Evolutionary conservation across 2,329 filamentous ascomycete species (phyloP).

Genomic region (Exophiala mesophila): DNA sequence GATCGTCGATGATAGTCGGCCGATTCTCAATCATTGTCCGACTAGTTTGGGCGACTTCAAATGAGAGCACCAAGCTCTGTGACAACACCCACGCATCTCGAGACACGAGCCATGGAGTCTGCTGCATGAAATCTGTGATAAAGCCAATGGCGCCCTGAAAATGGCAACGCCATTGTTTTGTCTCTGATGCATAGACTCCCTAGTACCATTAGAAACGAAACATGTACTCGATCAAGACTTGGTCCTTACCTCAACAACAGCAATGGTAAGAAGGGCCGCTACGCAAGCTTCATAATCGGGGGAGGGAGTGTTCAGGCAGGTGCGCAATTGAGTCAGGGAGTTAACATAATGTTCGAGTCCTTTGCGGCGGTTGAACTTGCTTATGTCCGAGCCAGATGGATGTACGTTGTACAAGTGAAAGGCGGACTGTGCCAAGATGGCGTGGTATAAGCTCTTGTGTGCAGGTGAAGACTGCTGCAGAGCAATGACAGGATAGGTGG

Average conservation of each 20-base stretch:
- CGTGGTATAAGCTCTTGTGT: neutral
- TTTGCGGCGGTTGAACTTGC: neutral
- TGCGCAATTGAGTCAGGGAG: neutral
- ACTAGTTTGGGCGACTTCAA: neutral
- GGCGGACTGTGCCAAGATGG: neutral
- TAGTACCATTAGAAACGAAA: neutral
- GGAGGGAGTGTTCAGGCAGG: neutral
- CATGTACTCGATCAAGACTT: too few relatives aligned
- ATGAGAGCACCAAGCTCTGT: neutral
- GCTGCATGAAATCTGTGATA: neutral
- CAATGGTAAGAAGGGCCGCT: neutral
- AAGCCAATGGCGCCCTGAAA: neutral
- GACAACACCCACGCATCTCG: neutral
- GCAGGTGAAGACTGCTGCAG: neutral
- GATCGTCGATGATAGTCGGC: neutral
- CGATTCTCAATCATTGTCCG: neutral
- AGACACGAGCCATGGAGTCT: neutral
- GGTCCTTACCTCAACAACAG: neutral
- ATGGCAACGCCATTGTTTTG: conserved; percentile 1
- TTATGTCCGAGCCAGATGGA: neutral
- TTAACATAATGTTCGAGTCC: neutral
- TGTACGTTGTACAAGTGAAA: neutral
- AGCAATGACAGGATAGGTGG: conserved; percentile 1
- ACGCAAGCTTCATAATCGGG: neutral
- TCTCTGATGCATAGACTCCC: neutral